A percentile compares a stretch with the other conserved stretches of the same genome.
These are phyloP conservation scores for Paramecium biaurelia DNA, from an alignment of 73 alveolate genomes.

Conservation along the genomic window DNA sequence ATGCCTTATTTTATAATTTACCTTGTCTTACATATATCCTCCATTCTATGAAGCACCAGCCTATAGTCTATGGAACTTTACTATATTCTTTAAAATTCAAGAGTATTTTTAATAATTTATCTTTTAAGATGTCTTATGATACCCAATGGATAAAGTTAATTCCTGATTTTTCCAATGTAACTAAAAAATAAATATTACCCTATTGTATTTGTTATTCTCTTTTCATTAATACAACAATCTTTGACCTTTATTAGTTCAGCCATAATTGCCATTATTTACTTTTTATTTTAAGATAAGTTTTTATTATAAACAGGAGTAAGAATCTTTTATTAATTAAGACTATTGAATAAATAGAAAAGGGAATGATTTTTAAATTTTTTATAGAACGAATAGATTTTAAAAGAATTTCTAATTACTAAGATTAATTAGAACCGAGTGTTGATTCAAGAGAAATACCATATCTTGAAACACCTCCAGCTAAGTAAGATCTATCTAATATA, in stretches of 20 bases:
- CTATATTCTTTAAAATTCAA: neutral
- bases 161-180: neutral
- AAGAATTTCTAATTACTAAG: neutral
- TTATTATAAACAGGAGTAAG: neutral
- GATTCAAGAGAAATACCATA: neutral
- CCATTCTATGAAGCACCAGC: neutral
- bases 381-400: neutral
- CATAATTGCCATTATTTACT: neutral
- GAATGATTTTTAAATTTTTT: neutral
- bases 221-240: neutral
- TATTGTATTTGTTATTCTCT: neutral
- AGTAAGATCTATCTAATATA: neutral
- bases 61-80: neutral
- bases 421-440: constrained; percentile 18
- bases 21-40: neutral
- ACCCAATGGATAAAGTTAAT: neutral
- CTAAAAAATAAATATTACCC: neutral
- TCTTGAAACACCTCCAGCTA: neutral
- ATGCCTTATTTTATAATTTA: neutral
- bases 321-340: neutral
- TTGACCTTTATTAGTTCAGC: neutral
- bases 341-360: neutral
- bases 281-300: neutral
- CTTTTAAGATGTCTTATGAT: neutral
- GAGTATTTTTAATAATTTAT: neutral